These are phyloP conservation scores for Geosmithia morbida DNA, from an alignment of 2,329 filamentous ascomycete species.

Conservation along the genomic window DNA sequence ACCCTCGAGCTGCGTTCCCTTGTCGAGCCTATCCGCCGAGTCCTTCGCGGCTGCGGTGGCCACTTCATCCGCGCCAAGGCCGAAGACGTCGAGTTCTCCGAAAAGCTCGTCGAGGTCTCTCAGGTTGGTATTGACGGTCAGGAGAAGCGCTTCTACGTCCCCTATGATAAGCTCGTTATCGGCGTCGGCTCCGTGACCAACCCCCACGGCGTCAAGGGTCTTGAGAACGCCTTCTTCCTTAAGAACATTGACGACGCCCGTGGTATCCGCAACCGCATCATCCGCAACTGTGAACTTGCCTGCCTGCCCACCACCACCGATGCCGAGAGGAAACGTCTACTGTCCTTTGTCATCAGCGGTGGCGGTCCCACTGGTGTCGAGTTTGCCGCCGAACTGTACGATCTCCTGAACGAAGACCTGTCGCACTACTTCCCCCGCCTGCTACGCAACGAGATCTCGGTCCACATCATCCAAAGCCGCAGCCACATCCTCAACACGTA, in stretches of 20 bases:
- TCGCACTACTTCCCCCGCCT: constrained; percentile 72
- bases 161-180: constrained; percentile 92
- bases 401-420: constrained; percentile 91
- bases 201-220: constrained; percentile 85
- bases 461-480: constrained; percentile 90
- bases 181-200: constrained; percentile 89
- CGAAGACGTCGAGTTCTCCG: constrained; percentile 79
- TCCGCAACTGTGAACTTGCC: constrained; percentile 79
- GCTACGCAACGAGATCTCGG: constrained; percentile 92
- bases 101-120: constrained; percentile 79
- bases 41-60: constrained; percentile 62
- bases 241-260: constrained; percentile 92
- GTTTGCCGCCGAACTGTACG: constrained; percentile 91
- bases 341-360: constrained; percentile 93
- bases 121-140: constrained; percentile 57
- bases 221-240: constrained; percentile 87
- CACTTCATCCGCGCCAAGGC: constrained; percentile 84
- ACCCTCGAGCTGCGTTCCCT: constrained; percentile 83
- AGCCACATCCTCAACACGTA: constrained; percentile 97
- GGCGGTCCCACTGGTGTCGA: constrained; percentile 95
- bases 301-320: constrained; percentile 88
- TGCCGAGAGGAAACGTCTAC: constrained; percentile 68
- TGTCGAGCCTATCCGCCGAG: constrained; percentile 82
- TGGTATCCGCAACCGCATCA: constrained; percentile 73
- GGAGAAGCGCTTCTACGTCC: constrained; percentile 77